phyloP scores from a whole-genome alignment of 2,329 filamentous ascomycete species.

The Pyrenophora tritici-repentis region DNA sequence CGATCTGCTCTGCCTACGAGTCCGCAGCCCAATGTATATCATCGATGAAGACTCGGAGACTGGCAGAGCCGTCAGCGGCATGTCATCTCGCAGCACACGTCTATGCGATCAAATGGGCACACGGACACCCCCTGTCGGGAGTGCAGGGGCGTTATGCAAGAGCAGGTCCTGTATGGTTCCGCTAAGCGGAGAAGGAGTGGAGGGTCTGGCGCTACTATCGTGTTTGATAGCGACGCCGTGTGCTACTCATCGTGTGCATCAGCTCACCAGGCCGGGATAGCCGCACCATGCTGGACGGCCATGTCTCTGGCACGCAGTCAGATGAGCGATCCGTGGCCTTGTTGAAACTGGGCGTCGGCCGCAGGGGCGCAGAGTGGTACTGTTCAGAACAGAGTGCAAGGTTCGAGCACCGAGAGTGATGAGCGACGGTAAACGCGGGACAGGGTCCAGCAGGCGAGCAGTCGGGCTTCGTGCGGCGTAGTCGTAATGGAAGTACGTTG shows the following conservation, averaged over 20 bases:
- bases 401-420: conserved; percentile 3
- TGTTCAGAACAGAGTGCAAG: not conserved
- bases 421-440: conserved; percentile 22
- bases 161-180: conserved; percentile 21
- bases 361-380: not conserved
- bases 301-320: conserved; percentile 14
- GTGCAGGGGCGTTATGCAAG: conserved; percentile 21
- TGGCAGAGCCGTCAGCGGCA: conserved; percentile 7
- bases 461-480: conserved; percentile 9
- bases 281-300: conserved; percentile 21
- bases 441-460: conserved; percentile 21
- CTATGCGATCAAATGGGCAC: conserved; percentile 22
- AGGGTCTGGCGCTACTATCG: conserved; percentile 25
- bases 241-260: conserved; percentile 16
- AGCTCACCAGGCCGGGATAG: conserved; percentile 23
- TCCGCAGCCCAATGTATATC: not conserved
- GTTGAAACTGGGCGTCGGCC: not conserved
- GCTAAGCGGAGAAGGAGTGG: conserved; percentile 26
- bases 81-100: conserved; percentile 29
- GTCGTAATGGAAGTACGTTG: conserved; percentile 19
- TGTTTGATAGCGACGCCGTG: conserved; percentile 29
- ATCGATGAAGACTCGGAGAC: conserved; percentile 1
- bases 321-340: conserved; percentile 5
- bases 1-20: not conserved
- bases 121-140: conserved; percentile 23